Evolutionary conservation across 1,284 basidiomycete genomes (phyloP).

Genomic region (Microbotryum lychnidis-dioicae): DNA sequence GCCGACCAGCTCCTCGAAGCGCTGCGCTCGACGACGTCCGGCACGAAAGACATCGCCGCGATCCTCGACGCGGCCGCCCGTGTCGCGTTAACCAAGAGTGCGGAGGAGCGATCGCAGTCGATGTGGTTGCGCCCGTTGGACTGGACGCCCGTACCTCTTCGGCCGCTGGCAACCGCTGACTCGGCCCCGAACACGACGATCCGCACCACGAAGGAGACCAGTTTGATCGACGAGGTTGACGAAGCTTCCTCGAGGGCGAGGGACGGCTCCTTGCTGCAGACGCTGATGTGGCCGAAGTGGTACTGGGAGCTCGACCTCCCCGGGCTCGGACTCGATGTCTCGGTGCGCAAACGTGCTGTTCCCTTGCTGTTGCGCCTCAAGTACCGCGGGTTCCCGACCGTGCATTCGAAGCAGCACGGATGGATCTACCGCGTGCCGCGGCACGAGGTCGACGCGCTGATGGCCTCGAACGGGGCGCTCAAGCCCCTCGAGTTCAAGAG

Average conservation of each 20-base stretch:
- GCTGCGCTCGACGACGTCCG: not conserved
- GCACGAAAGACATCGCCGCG: not conserved
- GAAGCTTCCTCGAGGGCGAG: constrained; percentile 1
- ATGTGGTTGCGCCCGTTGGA: constrained; percentile 33
- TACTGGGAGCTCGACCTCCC: constrained; percentile 72
- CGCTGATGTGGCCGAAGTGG: constrained; percentile 70
- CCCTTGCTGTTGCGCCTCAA: constrained; percentile 78
- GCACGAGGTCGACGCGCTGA: constrained; percentile 24
- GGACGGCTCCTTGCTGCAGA: not conserved
- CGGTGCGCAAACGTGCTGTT: constrained; percentile 72
- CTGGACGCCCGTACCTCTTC: constrained; percentile 21
- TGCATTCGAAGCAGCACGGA: constrained; percentile 77
- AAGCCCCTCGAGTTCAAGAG: constrained; percentile 49
- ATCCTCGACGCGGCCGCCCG: not conserved
- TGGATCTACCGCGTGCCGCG: constrained; percentile 78
- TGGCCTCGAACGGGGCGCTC: constrained; percentile 17
- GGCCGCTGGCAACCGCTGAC: not conserved
- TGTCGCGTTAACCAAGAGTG: too few relatives aligned
- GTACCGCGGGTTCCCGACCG: constrained; percentile 80
- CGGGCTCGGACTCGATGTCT: constrained; percentile 62
- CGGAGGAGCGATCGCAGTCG: constrained; percentile 7
- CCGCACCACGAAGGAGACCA: not conserved
- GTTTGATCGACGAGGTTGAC: not conserved
- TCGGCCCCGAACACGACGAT: not conserved
- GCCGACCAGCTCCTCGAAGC: not conserved